Base-by-base conservation (phyloP, 768 basidiomycete species). In the Lentinula boryana region DNA sequence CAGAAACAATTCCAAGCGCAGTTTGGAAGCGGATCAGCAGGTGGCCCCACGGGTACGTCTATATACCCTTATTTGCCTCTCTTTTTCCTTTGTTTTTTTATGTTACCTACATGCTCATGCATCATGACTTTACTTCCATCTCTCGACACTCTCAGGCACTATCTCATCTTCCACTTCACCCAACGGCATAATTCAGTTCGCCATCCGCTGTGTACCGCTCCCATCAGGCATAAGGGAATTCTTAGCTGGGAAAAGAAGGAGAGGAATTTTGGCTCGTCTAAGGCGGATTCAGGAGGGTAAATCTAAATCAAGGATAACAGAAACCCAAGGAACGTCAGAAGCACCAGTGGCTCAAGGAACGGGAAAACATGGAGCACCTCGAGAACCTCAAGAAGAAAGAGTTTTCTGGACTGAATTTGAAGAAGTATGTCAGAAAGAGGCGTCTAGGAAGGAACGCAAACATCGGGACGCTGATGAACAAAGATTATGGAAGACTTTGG, bases 121-220 rank as follows among this genome's bases (percentile, higher is more conserved):
- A 27, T 27, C 27, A 46, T 46, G 21, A 46, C n/a, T 15, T 38
- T 38, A 8, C 52, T 36, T 36, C 32, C 16, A 84, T 83, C 65
- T 84, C 84, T n/a, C 36, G 18, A 9, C 9, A 0, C 75, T 80
- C 16, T 82, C 94, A 31, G 97, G 97, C 5, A 94, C 91, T 0
- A 80, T 95, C 35, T 79, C 82, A 51, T 87, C 90, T 1, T 72
- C 80, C 2, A 86, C 88, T 60, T 81, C 84, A 58, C 53, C 53
- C 3, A 54, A 40, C 35, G 53, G 53, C 33, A 76, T 93, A 13
- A 84, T 95, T 33, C 86, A 82, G 7, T 97, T 93, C 70, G 88
- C 88, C 0, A 79, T 98, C 60, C 86, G 94, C n/a, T 90, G 91
- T 2, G 73, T 75, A 7, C 95, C 95, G 9, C 72, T 98, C 3